phyloP scores from a whole-genome alignment of 2,329 filamentous ascomycete genomes.

The Fusarium subglutinans region DNA sequence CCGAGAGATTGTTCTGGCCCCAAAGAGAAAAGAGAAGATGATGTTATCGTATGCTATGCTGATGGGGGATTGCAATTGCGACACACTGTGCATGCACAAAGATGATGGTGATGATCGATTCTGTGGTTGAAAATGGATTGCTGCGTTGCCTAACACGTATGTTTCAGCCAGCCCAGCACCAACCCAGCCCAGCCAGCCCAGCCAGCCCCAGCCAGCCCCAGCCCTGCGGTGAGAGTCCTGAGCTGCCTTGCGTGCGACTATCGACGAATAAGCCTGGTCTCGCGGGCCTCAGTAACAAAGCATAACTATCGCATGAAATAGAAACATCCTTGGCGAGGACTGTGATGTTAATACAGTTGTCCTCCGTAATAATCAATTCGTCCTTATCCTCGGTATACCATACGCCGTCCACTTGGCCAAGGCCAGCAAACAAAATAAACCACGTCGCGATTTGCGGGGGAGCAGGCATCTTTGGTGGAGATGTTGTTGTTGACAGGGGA shows the following conservation, averaged over 20 bases:
- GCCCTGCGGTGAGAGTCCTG: slow-evolving; percentile 1
- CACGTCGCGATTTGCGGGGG: slow-evolving; percentile 32
- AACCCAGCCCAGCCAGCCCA: slow-evolving; percentile 14
- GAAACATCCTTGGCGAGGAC: not conserved
- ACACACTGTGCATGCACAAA: slow-evolving; percentile 23
- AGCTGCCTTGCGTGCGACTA: slow-evolving; percentile 8
- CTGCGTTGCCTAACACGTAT: slow-evolving; percentile 14
- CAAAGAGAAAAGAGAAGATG: not conserved
- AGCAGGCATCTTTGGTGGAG: slow-evolving; percentile 30
- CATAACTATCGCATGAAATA: slow-evolving; percentile 1
- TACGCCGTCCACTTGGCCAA: slow-evolving; percentile 23
- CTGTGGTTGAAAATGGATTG: slow-evolving; percentile 7
- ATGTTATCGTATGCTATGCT: slow-evolving; percentile 3
- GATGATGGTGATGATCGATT: not conserved
- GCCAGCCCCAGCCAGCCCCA: not conserved
- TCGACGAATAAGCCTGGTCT: not conserved
- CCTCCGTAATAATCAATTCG: not conserved
- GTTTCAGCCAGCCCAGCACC: slow-evolving; percentile 28
- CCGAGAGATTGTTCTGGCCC: slow-evolving; percentile 12
- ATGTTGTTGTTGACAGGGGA: slow-evolving; percentile 19
- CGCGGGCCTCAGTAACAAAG: slow-evolving; percentile 18
- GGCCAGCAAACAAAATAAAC: slow-evolving; percentile 18
- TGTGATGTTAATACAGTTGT: not conserved
- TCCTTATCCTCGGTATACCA: slow-evolving; percentile 12
- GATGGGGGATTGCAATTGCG: not conserved